phyloP scores from a whole-genome alignment of 495 filamentous ascomycete genomes.

The Podospora pseudocomata region DNA sequence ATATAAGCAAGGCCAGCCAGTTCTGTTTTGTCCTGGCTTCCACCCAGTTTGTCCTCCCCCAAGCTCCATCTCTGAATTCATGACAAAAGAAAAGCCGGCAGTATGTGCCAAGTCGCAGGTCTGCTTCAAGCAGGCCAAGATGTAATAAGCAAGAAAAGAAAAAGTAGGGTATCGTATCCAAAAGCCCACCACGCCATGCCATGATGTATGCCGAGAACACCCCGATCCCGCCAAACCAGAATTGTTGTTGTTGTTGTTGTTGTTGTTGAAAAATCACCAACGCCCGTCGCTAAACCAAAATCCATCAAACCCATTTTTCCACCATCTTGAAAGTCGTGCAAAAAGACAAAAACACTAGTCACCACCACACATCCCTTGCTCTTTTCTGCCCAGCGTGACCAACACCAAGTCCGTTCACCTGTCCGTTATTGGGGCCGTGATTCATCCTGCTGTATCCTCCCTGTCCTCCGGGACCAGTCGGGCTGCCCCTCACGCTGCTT shows the following conservation, averaged over 20 bases:
- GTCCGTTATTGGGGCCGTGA: not conserved
- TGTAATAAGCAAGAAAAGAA: not conserved
- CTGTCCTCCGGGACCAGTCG: not conserved
- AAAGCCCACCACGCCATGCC: not conserved
- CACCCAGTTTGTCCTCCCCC: not conserved
- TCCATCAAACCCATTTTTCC: not conserved
- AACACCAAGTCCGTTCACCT: not conserved
- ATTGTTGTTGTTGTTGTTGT: not conserved
- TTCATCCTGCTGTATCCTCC: not conserved
- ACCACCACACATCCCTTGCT: not conserved
- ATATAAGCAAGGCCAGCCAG: not conserved
- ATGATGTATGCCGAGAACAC: not conserved
- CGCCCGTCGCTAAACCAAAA: not conserved
- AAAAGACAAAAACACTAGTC: not conserved
- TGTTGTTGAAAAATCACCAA: not conserved
- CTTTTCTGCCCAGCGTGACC: not conserved
- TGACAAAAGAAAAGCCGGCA: not conserved
- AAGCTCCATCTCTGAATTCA: not conserved
- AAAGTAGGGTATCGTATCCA: not conserved
- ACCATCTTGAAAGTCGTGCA: not conserved
- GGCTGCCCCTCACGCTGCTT: not conserved
- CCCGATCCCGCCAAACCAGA: not conserved
- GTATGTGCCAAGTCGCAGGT: not conserved
- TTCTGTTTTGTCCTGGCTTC: not conserved
- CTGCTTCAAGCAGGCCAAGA: not conserved